A percentile compares a stretch with the other conserved stretches of the same genome.
Evolutionary conservation across 2,329 filamentous ascomycete species (phyloP).

Genomic region (Davidsoniella eucalypti): DNA sequence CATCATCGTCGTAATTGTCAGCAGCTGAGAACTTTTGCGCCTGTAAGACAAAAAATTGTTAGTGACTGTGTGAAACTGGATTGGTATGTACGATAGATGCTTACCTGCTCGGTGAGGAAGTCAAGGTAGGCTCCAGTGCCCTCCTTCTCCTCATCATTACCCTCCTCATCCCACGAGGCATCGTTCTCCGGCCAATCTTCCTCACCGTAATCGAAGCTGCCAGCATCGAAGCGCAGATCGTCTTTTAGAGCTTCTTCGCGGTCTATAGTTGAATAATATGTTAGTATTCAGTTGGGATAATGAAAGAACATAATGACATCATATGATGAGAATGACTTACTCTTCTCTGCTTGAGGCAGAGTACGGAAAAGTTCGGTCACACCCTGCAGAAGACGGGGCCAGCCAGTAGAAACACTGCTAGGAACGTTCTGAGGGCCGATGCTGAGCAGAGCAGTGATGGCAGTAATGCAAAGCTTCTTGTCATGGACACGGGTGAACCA

Average conservation of each 20-base stretch:
- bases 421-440: conserved; percentile 70
- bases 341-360: conserved; percentile 71
- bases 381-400: conserved; percentile 78
- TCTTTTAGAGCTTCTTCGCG: conserved; percentile 86
- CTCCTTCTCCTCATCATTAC: conserved; percentile 54
- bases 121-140: conserved; percentile 91
- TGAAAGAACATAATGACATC: neutral
- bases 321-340: conserved; percentile 29
- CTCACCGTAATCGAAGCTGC: conserved; percentile 47
- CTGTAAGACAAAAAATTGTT: conserved; percentile 24
- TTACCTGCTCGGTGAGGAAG: conserved; percentile 80
- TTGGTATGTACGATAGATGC: too few species aligned
- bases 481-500: conserved; percentile 88
- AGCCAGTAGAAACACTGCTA: conserved; percentile 82
- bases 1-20: conserved; percentile 36
- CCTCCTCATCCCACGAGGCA: conserved; percentile 60
- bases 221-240: conserved; percentile 56
- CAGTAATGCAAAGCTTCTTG: conserved; percentile 94
- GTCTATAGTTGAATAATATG: conserved; percentile 30
- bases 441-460: conserved; percentile 72
- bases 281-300: neutral
- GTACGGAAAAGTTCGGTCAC: conserved; percentile 86
- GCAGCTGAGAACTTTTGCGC: conserved; percentile 69
- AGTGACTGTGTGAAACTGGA: conserved; percentile 11
- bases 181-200: conserved; percentile 76